Percentiles rank a stretch among this genome's conserved stretches.
Conservation (phyloP, 2,329 filamentous ascomycete genomes). For the Colletotrichum sp. region DNA sequence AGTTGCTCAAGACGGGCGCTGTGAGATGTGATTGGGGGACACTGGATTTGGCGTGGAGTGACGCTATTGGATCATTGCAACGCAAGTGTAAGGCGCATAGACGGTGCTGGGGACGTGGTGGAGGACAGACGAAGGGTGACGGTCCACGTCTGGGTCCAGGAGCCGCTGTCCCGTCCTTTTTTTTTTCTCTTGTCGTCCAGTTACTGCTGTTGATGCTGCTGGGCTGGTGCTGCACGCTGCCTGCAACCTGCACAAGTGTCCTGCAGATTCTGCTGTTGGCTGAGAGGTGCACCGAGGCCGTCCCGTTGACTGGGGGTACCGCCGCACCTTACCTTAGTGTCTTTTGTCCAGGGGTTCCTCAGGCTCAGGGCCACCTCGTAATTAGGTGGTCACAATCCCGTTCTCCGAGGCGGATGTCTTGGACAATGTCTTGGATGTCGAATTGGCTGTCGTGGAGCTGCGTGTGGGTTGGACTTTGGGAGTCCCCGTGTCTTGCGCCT, state of each 20-base stretch:
- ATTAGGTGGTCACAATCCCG: neutral
- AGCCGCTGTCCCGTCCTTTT: neutral
- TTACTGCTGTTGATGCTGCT: neutral
- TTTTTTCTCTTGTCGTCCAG: neutral
- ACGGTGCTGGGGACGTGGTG: constrained; percentile 9
- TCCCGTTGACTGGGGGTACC: neutral
- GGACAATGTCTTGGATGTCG: neutral
- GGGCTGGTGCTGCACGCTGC: neutral
- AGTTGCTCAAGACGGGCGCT: constrained; percentile 11
- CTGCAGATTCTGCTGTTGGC: neutral
- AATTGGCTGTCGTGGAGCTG: neutral
- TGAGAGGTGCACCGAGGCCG: neutral
- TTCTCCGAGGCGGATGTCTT: neutral
- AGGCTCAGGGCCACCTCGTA: neutral
- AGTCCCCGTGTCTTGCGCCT: neutral
- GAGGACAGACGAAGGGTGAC: constrained; percentile 2
- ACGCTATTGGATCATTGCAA: constrained; percentile 32
- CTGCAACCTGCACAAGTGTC: neutral
- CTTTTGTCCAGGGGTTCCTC: neutral
- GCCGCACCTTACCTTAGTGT: neutral
- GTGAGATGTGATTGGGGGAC: constrained; percentile 18
- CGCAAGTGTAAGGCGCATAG: constrained; percentile 19
- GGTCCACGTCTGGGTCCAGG: neutral
- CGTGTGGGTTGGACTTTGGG: neutral
- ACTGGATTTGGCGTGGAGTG: constrained; percentile 33